phyloP scores from a whole-genome alignment of 306 rosid species.

The Glycine soja region DNA sequence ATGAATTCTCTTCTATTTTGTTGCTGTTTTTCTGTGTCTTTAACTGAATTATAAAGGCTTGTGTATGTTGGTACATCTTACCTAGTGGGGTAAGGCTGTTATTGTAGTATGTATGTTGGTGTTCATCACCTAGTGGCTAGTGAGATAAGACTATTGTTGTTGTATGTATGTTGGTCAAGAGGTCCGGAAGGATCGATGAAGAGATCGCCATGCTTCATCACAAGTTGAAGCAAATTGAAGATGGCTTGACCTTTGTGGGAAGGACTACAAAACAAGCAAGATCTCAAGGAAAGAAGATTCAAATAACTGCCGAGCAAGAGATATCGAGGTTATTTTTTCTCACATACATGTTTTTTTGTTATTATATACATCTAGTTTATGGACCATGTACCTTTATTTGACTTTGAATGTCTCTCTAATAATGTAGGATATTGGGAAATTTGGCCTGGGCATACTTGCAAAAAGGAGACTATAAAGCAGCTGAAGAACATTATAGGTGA shows the following conservation, averaged over 20 bases:
- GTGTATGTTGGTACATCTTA: background rate
- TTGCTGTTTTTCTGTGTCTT: background rate
- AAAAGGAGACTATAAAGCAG: constrained; percentile 62
- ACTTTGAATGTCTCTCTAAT: constrained; percentile 25
- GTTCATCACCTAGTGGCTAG: background rate
- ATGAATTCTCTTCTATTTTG: background rate
- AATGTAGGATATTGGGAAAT: constrained; percentile 82
- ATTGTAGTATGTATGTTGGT: background rate
- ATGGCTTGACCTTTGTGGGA: constrained; percentile 71
- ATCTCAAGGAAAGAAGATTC: constrained; percentile 91
- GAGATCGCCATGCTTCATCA: constrained; percentile 85
- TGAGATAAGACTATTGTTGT: background rate
- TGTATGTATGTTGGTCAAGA: constrained; percentile 52
- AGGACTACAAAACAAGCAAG: constrained; percentile 82
- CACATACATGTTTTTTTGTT: constrained; percentile 22
- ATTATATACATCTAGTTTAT: background rate
- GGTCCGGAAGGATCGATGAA: constrained; percentile 89
- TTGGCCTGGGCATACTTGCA: constrained; percentile 98
- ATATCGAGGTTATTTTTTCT: constrained; percentile 67
- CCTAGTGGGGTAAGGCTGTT: background rate
- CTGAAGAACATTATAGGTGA: constrained; percentile 85
- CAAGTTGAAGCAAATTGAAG: constrained; percentile 84
- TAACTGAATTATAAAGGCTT: background rate
- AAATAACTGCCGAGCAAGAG: constrained; percentile 84
- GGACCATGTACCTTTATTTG: background rate